Percentiles rank a stretch among this genome's conserved stretches.
These are phyloP conservation scores for Mucor indicus DNA, from an alignment of 371 early-diverging fungal genomes.

Conservation along the genomic window DNA sequence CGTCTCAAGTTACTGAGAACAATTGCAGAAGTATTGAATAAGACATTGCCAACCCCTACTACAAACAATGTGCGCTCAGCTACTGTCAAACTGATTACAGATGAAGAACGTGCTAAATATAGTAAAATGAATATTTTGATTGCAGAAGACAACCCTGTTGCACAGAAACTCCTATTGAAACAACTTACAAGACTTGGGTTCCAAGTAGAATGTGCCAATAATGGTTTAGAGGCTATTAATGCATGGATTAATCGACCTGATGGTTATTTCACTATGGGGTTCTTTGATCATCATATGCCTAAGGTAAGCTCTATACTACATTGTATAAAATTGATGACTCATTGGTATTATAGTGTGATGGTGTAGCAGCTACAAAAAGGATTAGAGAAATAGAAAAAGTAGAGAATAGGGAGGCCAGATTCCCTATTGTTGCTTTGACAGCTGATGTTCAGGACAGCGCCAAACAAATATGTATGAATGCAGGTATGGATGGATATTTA, in stretches of 20 bases:
- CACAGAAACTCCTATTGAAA: conserved; percentile 39
- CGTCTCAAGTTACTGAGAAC: conserved; percentile 44
- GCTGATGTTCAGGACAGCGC: conserved; percentile 52
- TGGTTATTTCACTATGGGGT: conserved; percentile 33
- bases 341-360: conserved; percentile 42
- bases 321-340: no score
- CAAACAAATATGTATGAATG: conserved; percentile 43
- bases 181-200: conserved; percentile 43
- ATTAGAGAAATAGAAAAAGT: conserved; percentile 32
- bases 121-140: conserved; percentile 38
- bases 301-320: no score
- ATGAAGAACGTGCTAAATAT: conserved; percentile 27
- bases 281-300: conserved; percentile 53
- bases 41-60: neutral
- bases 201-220: conserved; percentile 41
- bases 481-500: conserved; percentile 45
- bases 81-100: conserved; percentile 14
- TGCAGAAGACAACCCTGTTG: conserved; percentile 50
- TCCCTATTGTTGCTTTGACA: conserved; percentile 38
- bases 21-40: conserved; percentile 27
- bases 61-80: conserved; percentile 4
- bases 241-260: conserved; percentile 30
- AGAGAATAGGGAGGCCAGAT: conserved; percentile 2
- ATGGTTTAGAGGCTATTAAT: conserved; percentile 41
- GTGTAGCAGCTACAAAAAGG: conserved; percentile 43